Evolutionary conservation across 371 early-diverging fungal genomes (phyloP), one percentile per base, ranked within the genome.

Genomic region (Mucor racemosus): DNA sequence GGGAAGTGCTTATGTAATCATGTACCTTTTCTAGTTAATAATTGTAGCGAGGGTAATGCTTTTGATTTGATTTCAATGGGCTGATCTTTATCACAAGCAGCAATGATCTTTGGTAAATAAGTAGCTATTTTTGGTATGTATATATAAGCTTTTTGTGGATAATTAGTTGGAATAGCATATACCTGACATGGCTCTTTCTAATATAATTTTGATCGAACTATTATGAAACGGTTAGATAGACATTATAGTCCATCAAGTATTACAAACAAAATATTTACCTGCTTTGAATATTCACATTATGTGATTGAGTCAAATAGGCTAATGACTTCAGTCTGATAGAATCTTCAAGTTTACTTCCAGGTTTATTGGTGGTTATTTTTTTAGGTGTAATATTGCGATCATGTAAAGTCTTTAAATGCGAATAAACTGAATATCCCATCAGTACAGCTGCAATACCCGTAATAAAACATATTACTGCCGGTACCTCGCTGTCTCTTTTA

Each of bases 111-210:
- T 8, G 79, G 74, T n/a, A 87, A 74, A 64, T 84, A 67, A 14
- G 62, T 67, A 11, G 77, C 85, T 74, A 72, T 17, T 26, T 26
- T 26, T 26, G 3, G 3, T 26, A 26, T 26, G 26, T 26, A 1
- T 26, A 3, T 26, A 26, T 26, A 26, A 26, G 26, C 26, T 26
- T 26, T 26, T 26, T 26, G 3, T 26, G 26, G 26, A 26, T 26
- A 26, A 26, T 1, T 38, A 11, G 38, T 11, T 38, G 38, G 2
- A 38, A 38, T 11, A 11, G 38, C 5, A 8, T 21, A 1, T 50
- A 50, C 86, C 81, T 39, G 88, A 84, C 82, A 90, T 87, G 42
- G 91, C 90, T 53, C 91, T 80, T 54, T 88, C 88, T 19, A 90
- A 75, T 13, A 90, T 78, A 17, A 91, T 87, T 57, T 87, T 87